Percentiles rank a stretch among this genome's conserved stretches.
Evolutionary conservation across 768 basidiomycete species (phyloP).

Genomic region (Gymnopilus dilepis): DNA sequence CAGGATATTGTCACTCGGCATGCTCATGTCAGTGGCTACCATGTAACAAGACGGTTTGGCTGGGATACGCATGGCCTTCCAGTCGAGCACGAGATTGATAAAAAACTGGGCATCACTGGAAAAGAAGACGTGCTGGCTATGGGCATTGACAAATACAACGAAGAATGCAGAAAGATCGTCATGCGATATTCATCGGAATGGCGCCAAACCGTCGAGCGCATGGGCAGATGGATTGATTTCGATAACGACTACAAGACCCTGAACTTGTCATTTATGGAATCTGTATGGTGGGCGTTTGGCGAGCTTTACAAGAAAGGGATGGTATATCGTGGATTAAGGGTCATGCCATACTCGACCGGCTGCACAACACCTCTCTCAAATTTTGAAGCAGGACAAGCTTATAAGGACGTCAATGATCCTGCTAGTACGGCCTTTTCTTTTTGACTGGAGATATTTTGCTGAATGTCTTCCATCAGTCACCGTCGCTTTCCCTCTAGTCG

Average conservation of each 20-base stretch:
- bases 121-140: constrained; percentile 93
- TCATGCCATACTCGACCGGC: constrained; percentile 99
- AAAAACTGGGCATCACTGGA: constrained; percentile 88
- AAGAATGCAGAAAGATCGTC: constrained; percentile 93
- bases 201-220: constrained; percentile 93
- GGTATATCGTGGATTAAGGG: constrained; percentile 91
- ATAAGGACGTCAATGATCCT: constrained; percentile 93
- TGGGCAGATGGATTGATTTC: constrained; percentile 99
- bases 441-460: background rate
- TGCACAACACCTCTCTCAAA: constrained; percentile 96
- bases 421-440: constrained; percentile 57
- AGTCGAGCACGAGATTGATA: constrained; percentile 99
- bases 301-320: constrained; percentile 91
- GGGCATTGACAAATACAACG: constrained; percentile 98
- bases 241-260: constrained; percentile 99
- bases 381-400: constrained; percentile 93
- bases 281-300: constrained; percentile 98
- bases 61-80: constrained; percentile 99
- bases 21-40: constrained; percentile 90
- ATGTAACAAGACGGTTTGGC: constrained; percentile 93
- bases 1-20: constrained; percentile 98
- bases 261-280: constrained; percentile 94
- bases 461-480: constrained; percentile 63
- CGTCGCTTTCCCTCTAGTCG: constrained; percentile 89
- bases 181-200: constrained; percentile 97